Percentiles rank a stretch among this genome's conserved stretches.
phyloP scores from a whole-genome alignment of 2,329 filamentous ascomycete species.

The Fusarium sp. region DNA sequence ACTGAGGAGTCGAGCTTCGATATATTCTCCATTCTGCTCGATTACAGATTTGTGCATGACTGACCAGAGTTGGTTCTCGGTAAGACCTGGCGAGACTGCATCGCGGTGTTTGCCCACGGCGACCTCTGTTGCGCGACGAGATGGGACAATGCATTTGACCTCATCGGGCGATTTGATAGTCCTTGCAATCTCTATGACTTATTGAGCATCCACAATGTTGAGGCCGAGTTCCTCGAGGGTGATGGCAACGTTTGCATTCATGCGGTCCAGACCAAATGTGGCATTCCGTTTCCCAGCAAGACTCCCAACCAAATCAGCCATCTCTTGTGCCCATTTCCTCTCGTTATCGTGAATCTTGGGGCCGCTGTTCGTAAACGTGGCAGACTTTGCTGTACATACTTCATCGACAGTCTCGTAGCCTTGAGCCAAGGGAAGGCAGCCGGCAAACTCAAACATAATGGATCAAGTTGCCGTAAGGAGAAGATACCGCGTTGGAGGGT shows the following conservation, averaged over 20 bases:
- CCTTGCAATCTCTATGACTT: neutral
- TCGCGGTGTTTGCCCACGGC: neutral
- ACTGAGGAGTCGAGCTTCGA: neutral
- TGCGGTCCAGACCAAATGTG: neutral
- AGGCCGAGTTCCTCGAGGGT: neutral
- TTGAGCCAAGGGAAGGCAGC: neutral
- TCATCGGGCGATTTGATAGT: neutral
- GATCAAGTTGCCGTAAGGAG: neutral
- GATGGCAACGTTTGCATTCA: slow-evolving; percentile 2
- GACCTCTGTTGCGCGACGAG: neutral
- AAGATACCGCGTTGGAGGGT: neutral
- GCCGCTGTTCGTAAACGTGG: neutral
- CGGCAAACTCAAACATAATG: neutral
- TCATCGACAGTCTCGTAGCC: neutral
- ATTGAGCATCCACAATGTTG: neutral
- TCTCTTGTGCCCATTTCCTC: neutral
- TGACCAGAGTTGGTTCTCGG: slow-evolving; percentile 1
- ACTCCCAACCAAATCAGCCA: neutral
- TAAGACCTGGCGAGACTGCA: neutral
- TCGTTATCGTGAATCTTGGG: neutral
- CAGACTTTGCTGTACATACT: neutral
- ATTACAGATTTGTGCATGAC: slow-evolving; percentile 3
- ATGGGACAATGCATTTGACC: neutral
- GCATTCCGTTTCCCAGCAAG: neutral
- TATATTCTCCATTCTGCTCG: slow-evolving; percentile 3